phyloP scores from a whole-genome alignment of 2,329 filamentous ascomycete genomes.

The Ophiognomonia clavigignenti-juglandacearum region DNA sequence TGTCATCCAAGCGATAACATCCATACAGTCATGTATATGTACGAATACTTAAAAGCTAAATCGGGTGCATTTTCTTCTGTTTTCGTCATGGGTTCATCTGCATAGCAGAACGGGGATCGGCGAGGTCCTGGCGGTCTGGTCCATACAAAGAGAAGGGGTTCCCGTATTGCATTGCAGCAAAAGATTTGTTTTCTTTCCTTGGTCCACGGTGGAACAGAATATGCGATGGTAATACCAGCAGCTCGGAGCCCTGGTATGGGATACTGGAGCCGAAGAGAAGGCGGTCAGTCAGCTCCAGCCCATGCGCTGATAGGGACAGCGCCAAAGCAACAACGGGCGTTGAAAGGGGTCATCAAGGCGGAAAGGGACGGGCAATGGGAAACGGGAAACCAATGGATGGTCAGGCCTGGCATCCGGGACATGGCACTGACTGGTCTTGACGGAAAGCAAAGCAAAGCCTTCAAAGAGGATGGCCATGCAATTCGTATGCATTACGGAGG shows the following conservation, averaged over 20 bases:
- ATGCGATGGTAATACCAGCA: constrained; percentile 7
- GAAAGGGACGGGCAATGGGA: too few species aligned
- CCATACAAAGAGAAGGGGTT: constrained; percentile 8
- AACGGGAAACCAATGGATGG: too few species aligned
- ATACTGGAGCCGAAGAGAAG: too few species aligned
- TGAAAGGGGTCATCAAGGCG: too few species aligned
- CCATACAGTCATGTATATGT: constrained; percentile 14
- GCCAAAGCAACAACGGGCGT: too few species aligned
- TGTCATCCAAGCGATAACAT: constrained; percentile 4
- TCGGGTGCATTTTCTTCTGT: constrained; percentile 7
- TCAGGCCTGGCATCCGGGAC: too few species aligned
- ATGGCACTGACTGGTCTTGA: too few species aligned
- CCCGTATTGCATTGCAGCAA: constrained; percentile 10
- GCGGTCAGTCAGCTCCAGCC: too few species aligned
- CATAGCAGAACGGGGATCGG: constrained; percentile 16
- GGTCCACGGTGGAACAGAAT: neutral
- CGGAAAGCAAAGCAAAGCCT: too few species aligned
- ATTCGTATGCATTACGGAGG: constrained; percentile 12
- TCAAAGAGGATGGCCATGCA: constrained; percentile 8
- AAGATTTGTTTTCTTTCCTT: constrained; percentile 14
- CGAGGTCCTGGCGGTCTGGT: constrained; percentile 9
- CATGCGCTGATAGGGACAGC: too few species aligned
- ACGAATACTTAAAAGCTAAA: constrained; percentile 17
- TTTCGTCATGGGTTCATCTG: constrained; percentile 12
- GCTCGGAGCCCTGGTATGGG: neutral